Percentiles rank a stretch among this genome's conserved stretches.
Conservation (phyloP, 768 basidiomycete genomes). For the Asterophora parasitica region DNA sequence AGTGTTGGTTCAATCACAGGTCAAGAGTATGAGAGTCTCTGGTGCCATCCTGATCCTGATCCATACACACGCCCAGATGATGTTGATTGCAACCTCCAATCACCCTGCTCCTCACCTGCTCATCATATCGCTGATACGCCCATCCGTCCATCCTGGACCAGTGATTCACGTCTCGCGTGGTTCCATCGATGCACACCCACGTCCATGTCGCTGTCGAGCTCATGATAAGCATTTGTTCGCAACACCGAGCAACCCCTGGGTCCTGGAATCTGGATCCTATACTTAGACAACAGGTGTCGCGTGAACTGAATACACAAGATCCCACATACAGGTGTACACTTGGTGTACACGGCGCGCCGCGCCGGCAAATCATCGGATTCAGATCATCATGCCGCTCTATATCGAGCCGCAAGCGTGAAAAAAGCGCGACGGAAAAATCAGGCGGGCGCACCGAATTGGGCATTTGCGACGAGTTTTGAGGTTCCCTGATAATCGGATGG, state of each 20-base stretch:
- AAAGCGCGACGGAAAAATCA: neutral
- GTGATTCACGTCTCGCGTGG: constrained; percentile 5
- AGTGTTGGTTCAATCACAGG: constrained; percentile 1
- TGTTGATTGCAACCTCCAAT: no score
- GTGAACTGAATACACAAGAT: neutral
- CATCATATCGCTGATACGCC: constrained; percentile 6
- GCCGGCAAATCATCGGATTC: neutral
- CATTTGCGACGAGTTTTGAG: neutral
- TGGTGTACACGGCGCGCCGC: no score
- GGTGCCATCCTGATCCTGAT: constrained; percentile 4
- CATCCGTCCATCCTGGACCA: constrained; percentile 7
- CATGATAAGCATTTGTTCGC: constrained; percentile 7
- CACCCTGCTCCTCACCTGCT: no score
- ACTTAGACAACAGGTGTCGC: no score
- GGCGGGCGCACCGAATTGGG: neutral
- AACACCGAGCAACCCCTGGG: constrained; percentile 4
- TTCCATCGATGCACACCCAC: neutral
- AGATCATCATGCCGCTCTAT: neutral
- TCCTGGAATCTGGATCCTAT: no score
- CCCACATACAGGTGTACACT: neutral
- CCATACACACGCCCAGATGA: constrained; percentile 10
- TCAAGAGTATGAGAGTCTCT: constrained; percentile 8
- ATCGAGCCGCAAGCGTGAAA: neutral
- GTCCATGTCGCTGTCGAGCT: neutral
- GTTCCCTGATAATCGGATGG: neutral